These are phyloP conservation scores for Phytophthora citricola DNA, from an alignment of 352 stramenopile genomes.

Conservation along the genomic window DNA sequence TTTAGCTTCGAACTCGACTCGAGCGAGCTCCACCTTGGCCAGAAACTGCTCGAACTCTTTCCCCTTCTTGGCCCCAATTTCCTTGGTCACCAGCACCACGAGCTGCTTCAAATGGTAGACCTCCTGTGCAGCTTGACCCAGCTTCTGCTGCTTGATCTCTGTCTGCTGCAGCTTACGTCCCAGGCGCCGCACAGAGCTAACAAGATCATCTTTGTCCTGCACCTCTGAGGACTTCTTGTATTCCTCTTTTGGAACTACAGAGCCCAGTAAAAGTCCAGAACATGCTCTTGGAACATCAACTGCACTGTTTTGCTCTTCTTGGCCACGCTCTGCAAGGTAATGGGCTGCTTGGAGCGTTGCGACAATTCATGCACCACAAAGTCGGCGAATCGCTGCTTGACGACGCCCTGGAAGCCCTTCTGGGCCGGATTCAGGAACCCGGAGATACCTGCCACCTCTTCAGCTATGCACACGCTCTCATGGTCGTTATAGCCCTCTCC, in stretches of 20 bases:
- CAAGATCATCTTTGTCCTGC: slow-evolving; percentile 9
- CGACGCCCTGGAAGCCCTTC: slow-evolving; percentile 63
- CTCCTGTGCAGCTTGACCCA: slow-evolving; percentile 47
- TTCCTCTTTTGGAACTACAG: slow-evolving; percentile 5
- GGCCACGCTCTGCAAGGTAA: slow-evolving; percentile 45
- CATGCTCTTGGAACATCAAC: slow-evolving; percentile 46
- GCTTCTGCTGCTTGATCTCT: slow-evolving; percentile 18
- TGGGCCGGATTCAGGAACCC: slow-evolving; percentile 49
- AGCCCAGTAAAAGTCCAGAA: slow-evolving; percentile 41
- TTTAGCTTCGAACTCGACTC: slow-evolving; percentile 40
- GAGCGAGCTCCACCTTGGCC: slow-evolving; percentile 50
- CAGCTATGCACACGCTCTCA: slow-evolving; percentile 63
- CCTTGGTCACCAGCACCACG: slow-evolving; percentile 52
- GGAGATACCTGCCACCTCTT: slow-evolving; percentile 67
- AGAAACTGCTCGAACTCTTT: slow-evolving; percentile 82
- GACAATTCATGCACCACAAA: slow-evolving; percentile 86
- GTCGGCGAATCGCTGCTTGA: slow-evolving; percentile 88
- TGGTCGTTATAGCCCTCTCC: slow-evolving; percentile 73
- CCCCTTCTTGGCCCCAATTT: slow-evolving; percentile 72
- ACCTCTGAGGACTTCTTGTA: background rate
- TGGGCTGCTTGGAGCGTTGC: slow-evolving; percentile 23
- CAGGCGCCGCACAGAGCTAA: slow-evolving; percentile 27
- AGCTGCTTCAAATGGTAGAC: slow-evolving; percentile 56
- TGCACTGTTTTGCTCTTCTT: slow-evolving; percentile 47
- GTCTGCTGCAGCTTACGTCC: slow-evolving; percentile 38